These are phyloP conservation scores for Tylopilus sp. DNA, from an alignment of 768 basidiomycete species.

Conservation along the genomic window DNA sequence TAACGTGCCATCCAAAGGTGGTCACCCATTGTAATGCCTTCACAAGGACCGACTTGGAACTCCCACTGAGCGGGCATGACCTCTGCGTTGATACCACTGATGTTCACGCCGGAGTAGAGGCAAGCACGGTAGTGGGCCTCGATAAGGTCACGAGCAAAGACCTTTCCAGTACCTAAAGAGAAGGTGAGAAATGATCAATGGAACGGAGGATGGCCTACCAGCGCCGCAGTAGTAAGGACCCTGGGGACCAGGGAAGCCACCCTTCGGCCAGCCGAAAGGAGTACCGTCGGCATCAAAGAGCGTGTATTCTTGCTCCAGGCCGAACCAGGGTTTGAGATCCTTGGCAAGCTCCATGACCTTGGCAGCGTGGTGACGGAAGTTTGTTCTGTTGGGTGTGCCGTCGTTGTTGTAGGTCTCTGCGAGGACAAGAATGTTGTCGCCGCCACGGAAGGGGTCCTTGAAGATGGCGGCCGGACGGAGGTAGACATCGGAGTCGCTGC, in stretches of 20 bases:
- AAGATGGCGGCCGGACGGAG: slow-evolving; percentile 96
- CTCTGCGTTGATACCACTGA: slow-evolving; percentile 99
- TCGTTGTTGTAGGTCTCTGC: slow-evolving; percentile 99
- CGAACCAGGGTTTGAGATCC: slow-evolving; percentile 87
- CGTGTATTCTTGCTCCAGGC: slow-evolving; percentile 99
- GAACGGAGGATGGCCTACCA: slow-evolving; percentile 43
- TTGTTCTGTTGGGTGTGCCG: slow-evolving; percentile 95
- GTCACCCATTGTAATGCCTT: slow-evolving; percentile 98
- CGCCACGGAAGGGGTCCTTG: slow-evolving; percentile 99
- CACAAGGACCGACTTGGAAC: slow-evolving; percentile 99
- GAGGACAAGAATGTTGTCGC: slow-evolving; percentile 95
- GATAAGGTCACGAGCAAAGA: slow-evolving; percentile 96
- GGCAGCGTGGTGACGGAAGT: slow-evolving; percentile 89
- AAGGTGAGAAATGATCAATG: slow-evolving; percentile 5
- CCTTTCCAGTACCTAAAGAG: slow-evolving; percentile 83
- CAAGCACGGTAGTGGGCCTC: slow-evolving; percentile 99
- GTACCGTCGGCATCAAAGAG: slow-evolving; percentile 88
- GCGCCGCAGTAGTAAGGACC: slow-evolving; percentile 99
- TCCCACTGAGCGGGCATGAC: slow-evolving; percentile 99
- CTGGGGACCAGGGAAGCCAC: slow-evolving; percentile 99
- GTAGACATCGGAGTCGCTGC: slow-evolving; percentile 94
- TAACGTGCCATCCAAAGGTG: slow-evolving; percentile 99
- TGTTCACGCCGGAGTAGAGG: slow-evolving; percentile 92
- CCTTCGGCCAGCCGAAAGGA: slow-evolving; percentile 96
- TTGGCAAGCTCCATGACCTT: slow-evolving; percentile 95